These are phyloP conservation scores for Aspergillus ruber DNA, from an alignment of 2,329 filamentous ascomycete species.

Conservation along the genomic window DNA sequence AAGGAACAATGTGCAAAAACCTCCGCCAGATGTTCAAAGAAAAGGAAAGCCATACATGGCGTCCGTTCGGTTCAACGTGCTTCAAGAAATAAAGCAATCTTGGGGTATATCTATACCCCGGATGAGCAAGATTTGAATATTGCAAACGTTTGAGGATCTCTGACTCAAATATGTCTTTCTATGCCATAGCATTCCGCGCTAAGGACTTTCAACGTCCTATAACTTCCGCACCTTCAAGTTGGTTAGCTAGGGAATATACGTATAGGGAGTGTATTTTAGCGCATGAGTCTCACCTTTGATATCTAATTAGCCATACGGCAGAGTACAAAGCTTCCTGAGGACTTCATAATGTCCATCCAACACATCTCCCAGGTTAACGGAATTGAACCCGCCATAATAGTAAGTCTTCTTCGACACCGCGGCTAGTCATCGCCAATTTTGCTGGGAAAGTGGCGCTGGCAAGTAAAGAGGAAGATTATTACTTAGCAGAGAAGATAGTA, in stretches of 20 bases:
- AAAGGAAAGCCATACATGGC: constrained; percentile 22
- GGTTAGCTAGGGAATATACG: not conserved
- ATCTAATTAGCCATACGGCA: constrained; percentile 3
- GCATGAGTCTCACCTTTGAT: not conserved
- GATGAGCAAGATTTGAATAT: constrained; percentile 8
- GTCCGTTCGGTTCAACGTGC: constrained; percentile 21
- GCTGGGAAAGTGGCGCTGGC: too few relatives aligned
- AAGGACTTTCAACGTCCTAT: constrained; percentile 10
- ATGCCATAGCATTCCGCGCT: constrained; percentile 19
- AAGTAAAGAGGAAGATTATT: too few relatives aligned
- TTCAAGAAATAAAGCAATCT: constrained; percentile 18
- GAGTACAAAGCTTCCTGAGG: constrained; percentile 2
- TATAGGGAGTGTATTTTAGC: not conserved
- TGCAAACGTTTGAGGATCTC: constrained; percentile 15
- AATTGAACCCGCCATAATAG: constrained; percentile 1
- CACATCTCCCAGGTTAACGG: constrained; percentile 5
- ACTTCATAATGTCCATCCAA: constrained; percentile 4
- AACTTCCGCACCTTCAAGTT: not conserved
- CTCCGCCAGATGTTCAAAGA: constrained; percentile 21
- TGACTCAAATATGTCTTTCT: constrained; percentile 17
- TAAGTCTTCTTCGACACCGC: not conserved
- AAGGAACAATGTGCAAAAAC: constrained; percentile 15
- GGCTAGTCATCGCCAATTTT: too few relatives aligned
- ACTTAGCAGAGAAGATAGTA: too few relatives aligned
- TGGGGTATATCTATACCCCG: constrained; percentile 14